Evolutionary conservation across 352 stramenopile species (phyloP), one percentile per base, ranked within the genome.

Genomic region (Phytopythium helicoides): DNA sequence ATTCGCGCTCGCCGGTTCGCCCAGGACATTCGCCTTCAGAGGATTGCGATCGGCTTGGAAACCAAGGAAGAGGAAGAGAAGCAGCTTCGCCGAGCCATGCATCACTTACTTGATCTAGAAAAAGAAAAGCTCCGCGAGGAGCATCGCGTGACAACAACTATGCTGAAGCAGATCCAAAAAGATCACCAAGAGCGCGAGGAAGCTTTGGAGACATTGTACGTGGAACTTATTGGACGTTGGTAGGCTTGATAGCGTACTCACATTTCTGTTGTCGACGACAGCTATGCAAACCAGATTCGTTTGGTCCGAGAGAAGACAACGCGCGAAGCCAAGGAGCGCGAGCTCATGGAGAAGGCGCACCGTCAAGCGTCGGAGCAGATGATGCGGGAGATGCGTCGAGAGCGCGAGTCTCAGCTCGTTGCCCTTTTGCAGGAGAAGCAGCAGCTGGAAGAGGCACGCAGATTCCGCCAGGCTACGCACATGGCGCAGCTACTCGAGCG

Each of bases 51-150:
- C 36, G 74, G 79, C 2, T 22, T 89, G 28, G 71, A 87, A 25
- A 62, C 73, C 21, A 86, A 84, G 52, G 76, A 71, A 9, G 66
- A 86, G 40, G 76, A 89, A 39, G 81, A 89, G 47, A 83, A 80
- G 48, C 74, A 89, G 21, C 47, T 91, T 35, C 79, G 79, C 16
- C 63, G 85, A 21, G 75, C 78, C 1, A 87, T 91, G 71, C 63
- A 76, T 26, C 69, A 89, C 22, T 49, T 91, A 26, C 59, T 91
- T 1, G 57, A 58, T 47, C 49, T 91, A 15, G 81, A 91, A 54
- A 87, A 87, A 48, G 68, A 81, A 12, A 85, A 84, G 22, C 56
- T 90, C 3, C 66, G 75, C 19, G 74, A 90, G 41, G 80, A 90
- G 53, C 74, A 87, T 39, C 69, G 66, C 7, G 41, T 71, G 18